Percentiles rank a stretch among this genome's conserved stretches.
These are phyloP conservation scores for Sesbania bispinosa DNA, from an alignment of 306 rosid genomes.

Conservation along the genomic window DNA sequence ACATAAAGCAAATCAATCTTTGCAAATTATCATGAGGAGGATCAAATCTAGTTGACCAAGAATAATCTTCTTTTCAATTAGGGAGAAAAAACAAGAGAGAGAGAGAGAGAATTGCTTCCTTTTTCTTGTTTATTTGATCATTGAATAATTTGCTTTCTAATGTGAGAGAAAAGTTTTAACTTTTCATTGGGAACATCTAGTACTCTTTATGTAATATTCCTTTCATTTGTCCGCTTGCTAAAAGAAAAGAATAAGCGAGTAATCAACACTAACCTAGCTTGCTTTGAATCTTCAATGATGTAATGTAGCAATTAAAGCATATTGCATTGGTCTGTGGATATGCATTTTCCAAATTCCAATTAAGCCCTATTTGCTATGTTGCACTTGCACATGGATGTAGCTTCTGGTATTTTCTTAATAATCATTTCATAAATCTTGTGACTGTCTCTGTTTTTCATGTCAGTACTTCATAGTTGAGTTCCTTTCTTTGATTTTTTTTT, in stretches of 20 bases:
- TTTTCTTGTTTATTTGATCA: slow-evolving; percentile 11
- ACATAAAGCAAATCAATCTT: slow-evolving; percentile 23
- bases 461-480: background rate
- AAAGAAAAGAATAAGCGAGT: slow-evolving; percentile 30
- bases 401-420: background rate
- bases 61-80: slow-evolving; percentile 25
- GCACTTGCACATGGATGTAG: background rate
- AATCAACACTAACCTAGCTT: slow-evolving; percentile 31
- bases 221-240: slow-evolving; percentile 36
- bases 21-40: slow-evolving; percentile 31
- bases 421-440: background rate
- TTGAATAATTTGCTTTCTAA: slow-evolving; percentile 32
- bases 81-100: background rate
- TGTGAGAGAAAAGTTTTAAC: slow-evolving; percentile 26
- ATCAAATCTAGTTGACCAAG: slow-evolving; percentile 50
- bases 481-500: background rate
- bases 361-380: background rate
- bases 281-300: slow-evolving; percentile 33
- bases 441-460: background rate
- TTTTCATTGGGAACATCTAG: slow-evolving; percentile 32
- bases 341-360: background rate
- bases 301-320: slow-evolving; percentile 2
- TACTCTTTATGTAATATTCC: slow-evolving; percentile 30
- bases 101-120: background rate
- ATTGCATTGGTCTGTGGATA: too few species aligned